Percentiles rank a stretch among this genome's conserved stretches.
phyloP scores from a whole-genome alignment of 208 protist species.

The Trypanosoma melophagium region DNA sequence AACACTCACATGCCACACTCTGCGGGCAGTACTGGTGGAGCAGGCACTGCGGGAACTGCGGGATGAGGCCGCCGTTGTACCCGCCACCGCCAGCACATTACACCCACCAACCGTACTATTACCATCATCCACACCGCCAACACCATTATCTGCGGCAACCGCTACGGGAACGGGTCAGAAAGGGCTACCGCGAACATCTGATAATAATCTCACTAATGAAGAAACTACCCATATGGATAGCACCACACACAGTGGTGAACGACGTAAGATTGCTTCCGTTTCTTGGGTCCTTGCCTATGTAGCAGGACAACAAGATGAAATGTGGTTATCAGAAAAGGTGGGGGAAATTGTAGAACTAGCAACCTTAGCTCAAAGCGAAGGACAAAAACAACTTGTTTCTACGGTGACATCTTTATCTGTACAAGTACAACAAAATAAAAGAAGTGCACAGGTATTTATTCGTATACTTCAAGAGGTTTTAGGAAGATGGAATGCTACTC shows the following conservation, averaged over 20 bases:
- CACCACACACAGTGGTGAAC: not conserved
- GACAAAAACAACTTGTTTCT: conserved; percentile 30
- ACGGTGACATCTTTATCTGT: conserved; percentile 29
- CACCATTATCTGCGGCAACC: not conserved
- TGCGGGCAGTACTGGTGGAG: conserved; percentile 24
- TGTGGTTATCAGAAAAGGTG: conserved; percentile 21
- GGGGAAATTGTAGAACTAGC: conserved; percentile 24
- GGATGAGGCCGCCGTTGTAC: conserved; percentile 13
- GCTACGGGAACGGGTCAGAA: not conserved
- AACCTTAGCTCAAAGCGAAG: conserved; percentile 17
- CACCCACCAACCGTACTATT: too few relatives aligned
- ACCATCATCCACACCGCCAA: not conserved
- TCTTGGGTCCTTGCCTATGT: conserved; percentile 25
- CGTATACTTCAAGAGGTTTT: conserved; percentile 30
- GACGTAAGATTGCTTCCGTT: not conserved
- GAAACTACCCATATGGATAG: conserved; percentile 1
- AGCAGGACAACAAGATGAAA: conserved; percentile 22
- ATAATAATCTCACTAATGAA: not conserved
- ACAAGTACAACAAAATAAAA: conserved; percentile 14
- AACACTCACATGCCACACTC: conserved; percentile 21
- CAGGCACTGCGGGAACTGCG: conserved; percentile 18
- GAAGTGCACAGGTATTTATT: conserved; percentile 30
- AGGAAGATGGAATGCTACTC: conserved; percentile 16
- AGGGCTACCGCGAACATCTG: not conserved
- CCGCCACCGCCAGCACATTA: not conserved